These are phyloP conservation scores for Eucalyptus paniculata DNA, from an alignment of 345 rosid genomes.

Conservation along the genomic window DNA sequence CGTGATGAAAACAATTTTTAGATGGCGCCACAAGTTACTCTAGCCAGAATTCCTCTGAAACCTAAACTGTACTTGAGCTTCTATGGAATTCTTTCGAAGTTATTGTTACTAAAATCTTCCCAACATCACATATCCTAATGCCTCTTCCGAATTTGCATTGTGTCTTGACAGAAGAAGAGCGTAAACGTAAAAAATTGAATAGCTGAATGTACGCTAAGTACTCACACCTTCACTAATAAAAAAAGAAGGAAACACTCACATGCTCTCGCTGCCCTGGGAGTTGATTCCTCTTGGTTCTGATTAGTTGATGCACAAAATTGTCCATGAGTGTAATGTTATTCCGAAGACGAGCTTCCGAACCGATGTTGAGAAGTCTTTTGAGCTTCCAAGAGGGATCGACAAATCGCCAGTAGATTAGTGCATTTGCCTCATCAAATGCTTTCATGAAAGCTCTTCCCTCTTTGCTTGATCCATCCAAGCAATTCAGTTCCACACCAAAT, in stretches of 20 bases:
- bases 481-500: conserved; percentile 59
- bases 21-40: background rate
- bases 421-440: conserved; percentile 65
- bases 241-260: conserved; percentile 7
- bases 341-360: conserved; percentile 38
- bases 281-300: background rate
- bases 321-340: conserved; percentile 5
- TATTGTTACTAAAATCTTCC: background rate
- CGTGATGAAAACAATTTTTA: background rate
- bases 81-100: background rate
- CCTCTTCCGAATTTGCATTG: background rate
- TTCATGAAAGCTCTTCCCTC: conserved; percentile 39
- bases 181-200: background rate
- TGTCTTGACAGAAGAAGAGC: background rate
- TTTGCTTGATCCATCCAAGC: conserved; percentile 43
- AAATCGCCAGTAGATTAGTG: conserved; percentile 33
- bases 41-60: background rate
- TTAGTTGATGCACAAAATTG: too few species aligned
- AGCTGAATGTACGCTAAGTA: background rate
- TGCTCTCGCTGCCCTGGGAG: background rate
- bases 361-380: conserved; percentile 37
- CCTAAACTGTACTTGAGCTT: background rate
- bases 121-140: background rate
- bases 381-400: conserved; percentile 64
- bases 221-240: background rate